Evolutionary conservation across 2,329 filamentous ascomycete species (phyloP).

Genomic region (Myriosclerotinia scirpicola): DNA sequence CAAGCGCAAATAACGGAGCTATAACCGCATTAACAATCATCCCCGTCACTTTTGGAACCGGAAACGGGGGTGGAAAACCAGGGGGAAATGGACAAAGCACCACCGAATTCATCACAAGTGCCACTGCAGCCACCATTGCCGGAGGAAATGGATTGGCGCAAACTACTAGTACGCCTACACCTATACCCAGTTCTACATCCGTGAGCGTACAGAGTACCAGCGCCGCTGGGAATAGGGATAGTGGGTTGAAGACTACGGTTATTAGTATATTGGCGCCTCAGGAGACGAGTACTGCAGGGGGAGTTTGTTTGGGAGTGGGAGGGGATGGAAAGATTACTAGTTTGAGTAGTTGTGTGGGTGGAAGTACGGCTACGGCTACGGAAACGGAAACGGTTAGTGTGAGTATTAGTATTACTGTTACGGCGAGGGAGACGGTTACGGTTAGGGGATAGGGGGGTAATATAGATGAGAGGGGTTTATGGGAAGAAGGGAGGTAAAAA

Average conservation of each 20-base stretch:
- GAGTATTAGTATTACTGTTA: background rate
- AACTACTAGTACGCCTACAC: background rate
- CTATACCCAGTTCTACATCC: background rate
- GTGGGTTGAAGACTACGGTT: background rate
- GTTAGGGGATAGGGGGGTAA: background rate
- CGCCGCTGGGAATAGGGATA: background rate
- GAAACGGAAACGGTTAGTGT: background rate
- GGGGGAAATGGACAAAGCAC: background rate
- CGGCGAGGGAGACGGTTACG: conserved; percentile 7
- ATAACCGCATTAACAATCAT: background rate
- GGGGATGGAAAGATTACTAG: background rate
- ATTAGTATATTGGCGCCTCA: background rate
- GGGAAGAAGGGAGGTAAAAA: background rate
- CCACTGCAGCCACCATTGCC: background rate
- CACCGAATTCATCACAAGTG: background rate
- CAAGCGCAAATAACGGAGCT: background rate
- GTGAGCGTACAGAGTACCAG: background rate
- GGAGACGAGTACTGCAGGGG: background rate
- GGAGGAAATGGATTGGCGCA: background rate
- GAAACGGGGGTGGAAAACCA: background rate
- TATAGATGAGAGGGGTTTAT: background rate
- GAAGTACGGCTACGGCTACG: background rate
- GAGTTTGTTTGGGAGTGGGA: background rate
- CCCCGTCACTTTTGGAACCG: background rate
- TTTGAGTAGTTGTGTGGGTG: conserved; percentile 7